Conservation (phyloP, 2,329 filamentous ascomycete species). For the Pyricularia grisea region DNA sequence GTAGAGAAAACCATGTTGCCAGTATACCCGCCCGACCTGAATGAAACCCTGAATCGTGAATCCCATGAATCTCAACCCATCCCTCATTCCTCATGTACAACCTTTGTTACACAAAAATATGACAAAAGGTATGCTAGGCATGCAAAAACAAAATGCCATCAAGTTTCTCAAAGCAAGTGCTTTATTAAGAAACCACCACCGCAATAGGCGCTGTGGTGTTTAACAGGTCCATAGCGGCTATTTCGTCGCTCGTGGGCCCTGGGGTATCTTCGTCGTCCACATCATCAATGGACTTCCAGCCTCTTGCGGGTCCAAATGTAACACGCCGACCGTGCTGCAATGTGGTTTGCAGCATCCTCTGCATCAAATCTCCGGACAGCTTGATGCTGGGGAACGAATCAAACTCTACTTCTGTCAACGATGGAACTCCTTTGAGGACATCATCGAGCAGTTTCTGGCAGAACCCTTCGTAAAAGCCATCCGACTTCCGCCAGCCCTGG, state of each 20-base stretch:
- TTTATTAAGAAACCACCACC: background rate
- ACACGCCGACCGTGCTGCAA: constrained; percentile 39
- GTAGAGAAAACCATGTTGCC: background rate
- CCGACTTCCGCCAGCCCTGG: constrained; percentile 54
- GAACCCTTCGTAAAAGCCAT: constrained; percentile 64
- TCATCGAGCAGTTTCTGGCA: constrained; percentile 45
- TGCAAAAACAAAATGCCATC: background rate
- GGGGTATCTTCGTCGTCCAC: constrained; percentile 18
- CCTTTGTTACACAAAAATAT: background rate
- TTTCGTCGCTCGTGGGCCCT: background rate
- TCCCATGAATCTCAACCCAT: background rate
- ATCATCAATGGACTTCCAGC: constrained; percentile 50
- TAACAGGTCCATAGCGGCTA: background rate
- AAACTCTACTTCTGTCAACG: constrained; percentile 52
- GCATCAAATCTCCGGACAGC: constrained; percentile 56
- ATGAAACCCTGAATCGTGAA: background rate
- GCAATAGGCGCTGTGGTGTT: background rate
- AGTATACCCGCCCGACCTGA: background rate
- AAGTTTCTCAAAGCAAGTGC: background rate
- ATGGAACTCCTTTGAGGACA: constrained; percentile 48
- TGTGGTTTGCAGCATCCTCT: constrained; percentile 44
- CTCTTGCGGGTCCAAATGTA: constrained; percentile 58
- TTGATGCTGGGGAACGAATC: constrained; percentile 60
- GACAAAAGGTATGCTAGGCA: background rate
- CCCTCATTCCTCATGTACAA: background rate